Conservation (phyloP, 306 rosid genomes). For the Coriaria nepalensis region DNA sequence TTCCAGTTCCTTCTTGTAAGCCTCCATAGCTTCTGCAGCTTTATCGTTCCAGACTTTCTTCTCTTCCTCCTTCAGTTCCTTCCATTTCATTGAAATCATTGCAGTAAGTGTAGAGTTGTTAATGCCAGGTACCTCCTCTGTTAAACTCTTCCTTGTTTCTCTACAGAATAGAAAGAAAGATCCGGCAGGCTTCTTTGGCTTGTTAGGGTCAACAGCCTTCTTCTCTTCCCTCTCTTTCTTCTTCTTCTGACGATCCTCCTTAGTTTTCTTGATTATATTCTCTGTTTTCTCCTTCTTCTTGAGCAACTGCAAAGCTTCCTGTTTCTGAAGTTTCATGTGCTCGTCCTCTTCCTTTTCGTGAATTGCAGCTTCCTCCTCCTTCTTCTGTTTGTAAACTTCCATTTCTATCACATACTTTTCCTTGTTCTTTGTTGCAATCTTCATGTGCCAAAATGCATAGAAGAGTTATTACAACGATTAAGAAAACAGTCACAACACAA, state of each 20-base stretch:
- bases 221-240: slow-evolving; percentile 49
- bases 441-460: slow-evolving; percentile 3
- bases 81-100: slow-evolving; percentile 76
- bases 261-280: slow-evolving; percentile 68
- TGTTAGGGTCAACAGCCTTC: slow-evolving; percentile 58
- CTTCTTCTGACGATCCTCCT: slow-evolving; percentile 49
- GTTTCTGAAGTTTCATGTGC: slow-evolving; percentile 68
- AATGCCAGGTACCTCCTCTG: slow-evolving; percentile 49
- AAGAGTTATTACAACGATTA: too few relatives aligned
- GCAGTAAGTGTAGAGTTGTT: slow-evolving; percentile 37
- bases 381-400: slow-evolving; percentile 62
- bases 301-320: slow-evolving; percentile 65
- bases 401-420: slow-evolving; percentile 58
- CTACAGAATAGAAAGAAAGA: slow-evolving; percentile 63
- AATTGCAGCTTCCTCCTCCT: slow-evolving; percentile 58
- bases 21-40: slow-evolving; percentile 77
- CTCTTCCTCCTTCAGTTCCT: slow-evolving; percentile 72
- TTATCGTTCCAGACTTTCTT: slow-evolving; percentile 49
- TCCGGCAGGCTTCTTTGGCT: slow-evolving; percentile 76
- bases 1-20: slow-evolving; percentile 64
- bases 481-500: too few relatives aligned
- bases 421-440: slow-evolving; percentile 73
- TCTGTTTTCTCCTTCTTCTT: slow-evolving; percentile 92
- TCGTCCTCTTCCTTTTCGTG: slow-evolving; percentile 66
- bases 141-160: slow-evolving; percentile 54